A percentile compares a stretch with the other conserved stretches of the same genome.
These are phyloP conservation scores for Ensete glaucum DNA, from an alignment of 176 grass and related monocot genomes.

Conservation along the genomic window DNA sequence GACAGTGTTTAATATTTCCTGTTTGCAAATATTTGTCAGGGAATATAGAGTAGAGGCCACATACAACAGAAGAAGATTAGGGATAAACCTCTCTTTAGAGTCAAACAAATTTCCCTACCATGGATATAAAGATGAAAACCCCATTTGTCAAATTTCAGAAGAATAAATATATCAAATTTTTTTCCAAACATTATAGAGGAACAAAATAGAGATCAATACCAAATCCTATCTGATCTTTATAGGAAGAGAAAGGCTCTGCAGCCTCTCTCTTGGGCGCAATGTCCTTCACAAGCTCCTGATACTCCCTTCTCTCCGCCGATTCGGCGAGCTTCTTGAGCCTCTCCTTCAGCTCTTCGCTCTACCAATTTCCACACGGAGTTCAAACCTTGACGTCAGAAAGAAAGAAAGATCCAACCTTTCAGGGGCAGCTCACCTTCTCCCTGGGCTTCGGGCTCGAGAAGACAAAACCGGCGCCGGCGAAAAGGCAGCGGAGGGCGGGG, in stretches of 20 bases:
- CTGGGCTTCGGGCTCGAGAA: slow-evolving; percentile 63
- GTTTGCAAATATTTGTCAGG: no score
- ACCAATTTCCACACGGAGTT: not conserved
- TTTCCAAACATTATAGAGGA: not conserved
- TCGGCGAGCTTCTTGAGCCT: slow-evolving; percentile 75
- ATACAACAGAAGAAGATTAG: no score
- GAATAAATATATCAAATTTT: not conserved
- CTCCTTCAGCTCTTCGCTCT: slow-evolving; percentile 77
- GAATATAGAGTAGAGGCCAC: no score
- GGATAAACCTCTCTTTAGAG: no score
- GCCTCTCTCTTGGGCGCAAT: slow-evolving; percentile 41
- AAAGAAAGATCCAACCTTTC: not conserved
- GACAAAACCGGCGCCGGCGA: slow-evolving; percentile 44
- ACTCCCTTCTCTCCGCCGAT: slow-evolving; percentile 69
- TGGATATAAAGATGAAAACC: no score
- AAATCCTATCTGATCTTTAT: slow-evolving; percentile 96
- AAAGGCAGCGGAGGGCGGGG: slow-evolving; percentile 44
- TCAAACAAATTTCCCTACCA: no score
- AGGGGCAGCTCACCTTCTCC: slow-evolving; percentile 42
- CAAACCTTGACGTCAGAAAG: not conserved
- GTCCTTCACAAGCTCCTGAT: slow-evolving; percentile 75
- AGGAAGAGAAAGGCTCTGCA: slow-evolving; percentile 78
- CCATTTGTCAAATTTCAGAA: not conserved
- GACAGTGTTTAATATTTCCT: no score
- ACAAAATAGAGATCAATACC: slow-evolving; percentile 28